Evolutionary conservation across 352 stramenopile genomes (phyloP), one percentile per base, ranked within the genome.

Genomic region (Phytophthora crassamura): DNA sequence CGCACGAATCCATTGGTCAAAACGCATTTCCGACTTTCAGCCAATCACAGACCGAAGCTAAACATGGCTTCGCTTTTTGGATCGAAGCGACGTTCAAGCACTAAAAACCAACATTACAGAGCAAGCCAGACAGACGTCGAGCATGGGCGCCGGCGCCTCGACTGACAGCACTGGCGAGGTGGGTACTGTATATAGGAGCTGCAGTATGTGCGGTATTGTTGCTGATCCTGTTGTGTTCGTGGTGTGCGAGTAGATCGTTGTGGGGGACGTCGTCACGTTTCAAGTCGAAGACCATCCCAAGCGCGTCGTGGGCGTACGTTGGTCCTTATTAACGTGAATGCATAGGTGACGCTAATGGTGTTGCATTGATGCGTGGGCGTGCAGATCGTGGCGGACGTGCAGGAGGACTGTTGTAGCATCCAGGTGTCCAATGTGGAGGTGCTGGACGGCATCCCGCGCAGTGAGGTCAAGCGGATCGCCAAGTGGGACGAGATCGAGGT

Each of bases 401-500:
- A 82, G 12, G 70, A 75, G 25, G 71, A 78, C n/a, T 43, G 53
- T 4, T 87, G 72, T 46, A 82, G 67, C 14, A 72, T 90, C 6
- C 81, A 90, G 53, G 78, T 90, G 34, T 88, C 81, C 9, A 74
- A 74, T 11, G 34, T 64, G 20, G 77, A 90, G 48, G 70, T 84
- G 28, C 64, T 90, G 12, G 35, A 78, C 6, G 53, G 63, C 2
- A 74, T 90, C 34, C 51, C 64, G 12, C 72, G 70, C 38, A 58
- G 36, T n/a, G 75, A 87, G 10, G 35, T 88, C 32, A 69, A 86
- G 51, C 77, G 79, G 32, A 88, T 90, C 50, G 78, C 79, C 30
- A 80, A 74, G 15, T 90, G 81, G 81, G 75, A 82, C 52, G 78
- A 88, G 38, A 88, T 90, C 38, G 81, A 90, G 49, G 69, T 77